A percentile compares a stretch with the other conserved stretches of the same genome.
These are phyloP conservation scores for Hypoxylon sp. DNA, from an alignment of 2,329 filamentous ascomycete species.

Conservation along the genomic window DNA sequence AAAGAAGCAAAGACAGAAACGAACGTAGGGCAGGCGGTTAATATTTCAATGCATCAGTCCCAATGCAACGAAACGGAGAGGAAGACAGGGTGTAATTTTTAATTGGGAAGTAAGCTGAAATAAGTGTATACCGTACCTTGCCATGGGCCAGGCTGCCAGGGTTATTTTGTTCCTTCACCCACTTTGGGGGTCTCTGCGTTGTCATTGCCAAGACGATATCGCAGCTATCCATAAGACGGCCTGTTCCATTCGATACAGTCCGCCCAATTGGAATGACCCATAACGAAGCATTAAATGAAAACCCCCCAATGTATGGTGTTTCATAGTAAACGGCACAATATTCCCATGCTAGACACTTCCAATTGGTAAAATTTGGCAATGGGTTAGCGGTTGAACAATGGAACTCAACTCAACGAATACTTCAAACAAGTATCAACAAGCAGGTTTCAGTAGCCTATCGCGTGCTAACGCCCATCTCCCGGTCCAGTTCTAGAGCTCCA, in stretches of 20 bases:
- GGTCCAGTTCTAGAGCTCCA: not conserved
- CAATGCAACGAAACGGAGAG: conserved; percentile 16
- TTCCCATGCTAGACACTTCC: not conserved
- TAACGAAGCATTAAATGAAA: not conserved
- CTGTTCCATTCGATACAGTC: conserved; percentile 8
- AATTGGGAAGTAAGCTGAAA: conserved; percentile 11
- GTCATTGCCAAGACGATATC: conserved; percentile 34
- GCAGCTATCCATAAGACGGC: conserved; percentile 10
- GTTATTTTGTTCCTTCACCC: conserved; percentile 11
- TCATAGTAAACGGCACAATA: conserved; percentile 7
- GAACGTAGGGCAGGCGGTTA: conserved; percentile 16
- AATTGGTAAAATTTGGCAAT: not conserved
- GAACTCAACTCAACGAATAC: conserved; percentile 2
- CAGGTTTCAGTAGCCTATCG: conserved; percentile 2
- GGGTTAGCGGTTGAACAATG: not conserved
- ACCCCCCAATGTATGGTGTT: conserved; percentile 11
- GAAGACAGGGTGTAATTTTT: conserved; percentile 6
- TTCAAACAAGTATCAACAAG: not conserved
- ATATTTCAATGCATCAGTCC: conserved; percentile 27
- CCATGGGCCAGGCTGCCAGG: conserved; percentile 9
- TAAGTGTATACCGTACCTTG: conserved; percentile 6
- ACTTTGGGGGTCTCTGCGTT: conserved; percentile 26
- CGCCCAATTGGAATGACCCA: conserved; percentile 8
- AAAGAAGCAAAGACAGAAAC: conserved; percentile 11
- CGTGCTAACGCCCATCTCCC: conserved; percentile 16